Evolutionary conservation across 202 grass and related monocot genomes (phyloP).

Genomic region (Setaria italica): DNA sequence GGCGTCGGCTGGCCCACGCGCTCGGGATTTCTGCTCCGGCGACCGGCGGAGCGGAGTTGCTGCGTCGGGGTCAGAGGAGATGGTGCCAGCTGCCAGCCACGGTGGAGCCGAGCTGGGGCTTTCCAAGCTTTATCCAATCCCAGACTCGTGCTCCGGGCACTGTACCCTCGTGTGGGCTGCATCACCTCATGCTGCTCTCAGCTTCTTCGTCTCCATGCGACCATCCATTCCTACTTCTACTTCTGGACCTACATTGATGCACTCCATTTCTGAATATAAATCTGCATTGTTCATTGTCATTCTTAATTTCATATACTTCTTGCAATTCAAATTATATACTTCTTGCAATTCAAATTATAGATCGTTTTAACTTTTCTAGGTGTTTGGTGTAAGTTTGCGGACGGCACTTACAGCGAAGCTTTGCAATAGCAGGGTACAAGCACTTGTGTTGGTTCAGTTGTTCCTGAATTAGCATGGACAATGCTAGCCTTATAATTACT

Average conservation of each 20-base stretch:
- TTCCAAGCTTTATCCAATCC: slow-evolving; percentile 6
- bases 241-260: neutral
- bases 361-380: too few species aligned
- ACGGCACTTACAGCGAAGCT: neutral
- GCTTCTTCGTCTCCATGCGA: neutral
- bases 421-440: neutral
- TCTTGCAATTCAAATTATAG: too few species aligned
- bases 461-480: neutral
- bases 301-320: neutral
- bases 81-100: neutral
- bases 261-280: neutral
- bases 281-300: neutral
- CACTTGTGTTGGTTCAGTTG: neutral
- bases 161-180: neutral
- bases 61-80: slow-evolving; percentile 29
- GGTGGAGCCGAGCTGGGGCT: neutral
- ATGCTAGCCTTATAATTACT: neutral
- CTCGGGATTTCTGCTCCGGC: neutral
- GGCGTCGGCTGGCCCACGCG: slow-evolving; percentile 32
- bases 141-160: neutral
- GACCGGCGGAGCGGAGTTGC: neutral
- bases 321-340: too few species aligned
- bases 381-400: too few species aligned
- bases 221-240: neutral
- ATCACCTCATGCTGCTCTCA: neutral